These are phyloP conservation scores for Mollisia scopiformis DNA, from an alignment of 2,329 filamentous ascomycete genomes.

Conservation along the genomic window DNA sequence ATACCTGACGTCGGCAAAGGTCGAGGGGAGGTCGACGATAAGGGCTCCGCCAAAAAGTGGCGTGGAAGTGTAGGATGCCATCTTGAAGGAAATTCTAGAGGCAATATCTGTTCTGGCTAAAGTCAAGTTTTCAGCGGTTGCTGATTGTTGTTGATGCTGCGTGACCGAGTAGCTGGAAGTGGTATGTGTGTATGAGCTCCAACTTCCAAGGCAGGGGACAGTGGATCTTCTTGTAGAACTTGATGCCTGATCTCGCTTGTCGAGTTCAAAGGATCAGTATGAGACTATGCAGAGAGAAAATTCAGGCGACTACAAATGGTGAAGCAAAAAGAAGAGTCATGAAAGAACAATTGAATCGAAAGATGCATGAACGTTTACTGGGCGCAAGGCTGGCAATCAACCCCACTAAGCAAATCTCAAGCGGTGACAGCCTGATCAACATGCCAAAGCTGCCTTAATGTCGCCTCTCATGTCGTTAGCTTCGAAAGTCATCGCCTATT, in stretches of 20 bases:
- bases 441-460: not conserved
- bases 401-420: not conserved
- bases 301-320: not conserved
- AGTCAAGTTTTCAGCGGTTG: no score
- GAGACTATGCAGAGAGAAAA: not conserved
- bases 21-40: constrained; percentile 66
- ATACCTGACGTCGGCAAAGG: constrained; percentile 75
- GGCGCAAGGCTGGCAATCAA: not conserved
- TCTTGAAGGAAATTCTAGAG: constrained; percentile 31
- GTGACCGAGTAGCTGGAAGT: not conserved
- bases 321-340: not conserved
- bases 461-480: not conserved
- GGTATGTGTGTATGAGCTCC: not conserved
- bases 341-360: not conserved
- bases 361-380: no score
- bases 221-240: not conserved
- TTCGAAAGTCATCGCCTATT: no score
- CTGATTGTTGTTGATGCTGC: not conserved
- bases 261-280: not conserved
- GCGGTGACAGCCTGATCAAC: not conserved
- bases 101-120: not conserved
- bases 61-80: constrained; percentile 58
- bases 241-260: not conserved
- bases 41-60: constrained; percentile 76
- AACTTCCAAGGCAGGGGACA: not conserved